phyloP scores from a whole-genome alignment of 192 early-diverging fungal species.

The Rhizophlyctis rosea region DNA sequence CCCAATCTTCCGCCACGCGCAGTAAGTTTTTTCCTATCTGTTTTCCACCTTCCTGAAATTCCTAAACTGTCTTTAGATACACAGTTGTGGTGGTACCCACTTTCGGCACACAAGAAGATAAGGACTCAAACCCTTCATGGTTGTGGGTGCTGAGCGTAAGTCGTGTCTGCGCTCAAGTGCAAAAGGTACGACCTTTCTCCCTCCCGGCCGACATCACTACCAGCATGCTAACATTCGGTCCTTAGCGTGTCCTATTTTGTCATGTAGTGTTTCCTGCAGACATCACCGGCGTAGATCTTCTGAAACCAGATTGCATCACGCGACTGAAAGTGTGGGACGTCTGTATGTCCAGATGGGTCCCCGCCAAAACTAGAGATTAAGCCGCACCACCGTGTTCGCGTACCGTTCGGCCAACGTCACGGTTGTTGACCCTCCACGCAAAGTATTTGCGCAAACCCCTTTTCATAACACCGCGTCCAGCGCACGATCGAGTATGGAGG shows the following conservation, averaged over 20 bases:
- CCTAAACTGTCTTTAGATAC: neutral
- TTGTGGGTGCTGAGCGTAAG: slow-evolving; percentile 48
- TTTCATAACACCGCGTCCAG: too few relatives aligned
- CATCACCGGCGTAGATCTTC: slow-evolving; percentile 1
- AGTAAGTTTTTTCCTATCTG: slow-evolving; percentile 29
- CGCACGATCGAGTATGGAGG: too few relatives aligned
- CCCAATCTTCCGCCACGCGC: slow-evolving; percentile 54
- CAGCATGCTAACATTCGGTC: neutral
- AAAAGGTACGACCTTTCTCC: slow-evolving; percentile 46
- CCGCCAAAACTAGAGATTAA: slow-evolving; percentile 19
- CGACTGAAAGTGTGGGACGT: slow-evolving; percentile 26
- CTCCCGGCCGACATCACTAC: neutral
- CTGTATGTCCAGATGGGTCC: slow-evolving; percentile 24
- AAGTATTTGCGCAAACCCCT: too few relatives aligned
- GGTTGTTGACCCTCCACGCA: too few relatives aligned
- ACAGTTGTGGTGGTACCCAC: slow-evolving; percentile 22
- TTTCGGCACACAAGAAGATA: neutral
- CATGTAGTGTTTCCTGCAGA: slow-evolving; percentile 37
- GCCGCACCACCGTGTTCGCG: too few relatives aligned
- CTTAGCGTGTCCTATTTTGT: slow-evolving; percentile 43
- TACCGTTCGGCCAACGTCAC: too few relatives aligned
- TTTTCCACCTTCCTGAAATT: slow-evolving; percentile 1
- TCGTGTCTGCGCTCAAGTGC: slow-evolving; percentile 54
- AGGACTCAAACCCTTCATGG: slow-evolving; percentile 37
- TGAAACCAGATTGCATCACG: slow-evolving; percentile 7